Percentiles rank a stretch among this genome's conserved stretches.
These are phyloP conservation scores for Plasmodium cynomolgi DNA, from an alignment of 169 alveolate genomes.

Conservation along the genomic window DNA sequence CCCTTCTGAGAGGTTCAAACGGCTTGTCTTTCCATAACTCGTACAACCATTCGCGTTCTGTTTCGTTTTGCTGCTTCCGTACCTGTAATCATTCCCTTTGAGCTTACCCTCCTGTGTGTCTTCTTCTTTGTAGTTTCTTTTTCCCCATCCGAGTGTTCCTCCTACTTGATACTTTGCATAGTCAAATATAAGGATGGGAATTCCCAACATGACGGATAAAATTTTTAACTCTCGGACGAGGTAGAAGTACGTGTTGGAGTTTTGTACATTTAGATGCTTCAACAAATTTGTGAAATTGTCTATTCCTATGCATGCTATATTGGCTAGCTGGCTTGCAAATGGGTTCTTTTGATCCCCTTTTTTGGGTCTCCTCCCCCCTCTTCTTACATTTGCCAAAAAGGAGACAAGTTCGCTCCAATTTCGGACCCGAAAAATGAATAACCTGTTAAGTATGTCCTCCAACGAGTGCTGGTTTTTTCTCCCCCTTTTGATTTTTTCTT, in stretches of 20 bases:
- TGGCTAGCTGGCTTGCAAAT: background rate
- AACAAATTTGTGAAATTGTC: conserved; percentile 36
- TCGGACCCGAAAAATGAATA: conserved; percentile 20
- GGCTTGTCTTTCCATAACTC: background rate
- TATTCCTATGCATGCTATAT: conserved; percentile 32
- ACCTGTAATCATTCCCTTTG: background rate
- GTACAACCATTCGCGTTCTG: background rate
- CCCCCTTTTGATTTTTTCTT: conserved; percentile 17
- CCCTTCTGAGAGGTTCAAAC: background rate
- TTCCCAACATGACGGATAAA: background rate
- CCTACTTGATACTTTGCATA: background rate
- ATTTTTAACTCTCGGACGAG: conserved; percentile 33
- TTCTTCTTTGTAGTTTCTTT: background rate
- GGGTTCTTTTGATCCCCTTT: background rate
- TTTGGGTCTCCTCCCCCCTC: background rate
- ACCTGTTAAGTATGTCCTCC: conserved; percentile 21
- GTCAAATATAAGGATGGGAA: conserved; percentile 51
- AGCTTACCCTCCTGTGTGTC: background rate
- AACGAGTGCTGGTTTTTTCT: background rate
- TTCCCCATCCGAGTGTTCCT: background rate
- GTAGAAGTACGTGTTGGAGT: conserved; percentile 13
- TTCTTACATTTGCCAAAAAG: conserved; percentile 15
- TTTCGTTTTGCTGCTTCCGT: background rate
- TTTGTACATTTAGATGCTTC: conserved; percentile 1
- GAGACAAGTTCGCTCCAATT: conserved; percentile 15